Evolutionary conservation across 768 basidiomycete genomes (phyloP), one percentile per base, ranked within the genome.

Genomic region (Xerocomellus dryophilus): DNA sequence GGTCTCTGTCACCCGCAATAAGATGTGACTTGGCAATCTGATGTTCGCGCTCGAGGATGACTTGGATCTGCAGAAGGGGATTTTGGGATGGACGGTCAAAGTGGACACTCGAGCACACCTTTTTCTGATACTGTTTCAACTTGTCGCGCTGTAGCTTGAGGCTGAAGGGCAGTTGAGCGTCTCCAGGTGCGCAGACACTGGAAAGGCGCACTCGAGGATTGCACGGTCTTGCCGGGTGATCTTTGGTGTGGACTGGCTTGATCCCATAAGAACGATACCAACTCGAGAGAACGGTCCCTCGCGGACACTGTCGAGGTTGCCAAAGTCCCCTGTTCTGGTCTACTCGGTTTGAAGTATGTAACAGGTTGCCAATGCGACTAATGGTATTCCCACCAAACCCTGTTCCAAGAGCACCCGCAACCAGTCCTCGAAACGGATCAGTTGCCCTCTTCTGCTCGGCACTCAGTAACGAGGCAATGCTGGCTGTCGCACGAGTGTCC

Each of bases 101-200:
- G 53, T 20, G 46, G 27, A 39, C 29, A 20, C 32, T 23, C 21
- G 17, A 41, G 43, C 78, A 27, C 53, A 91, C 96, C 81, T 88
- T 88, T 77, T 86, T 92, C 81, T 96, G 97, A 66, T 98, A 99
- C 69, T 95, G 91, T 69, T 82, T 88, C 57, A 99, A 74, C 71
- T 95, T 98, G 74, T 99, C 97, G 32, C 97, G 81, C 70, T 99
- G 97, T 43, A 97, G 71, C 73, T 99, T 98, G 61, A 99, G 81
- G 68, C 96, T 98, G 70, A 29, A 66, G 47, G 50, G 17, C 25
- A 17, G 57, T 56, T 62, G 60, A 62, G 47, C 50, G 25, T 68
- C 49, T 59, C 55, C 57, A 57, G 44, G 47, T 50, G 11, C 35
- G 61, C 35, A 49, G 47, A 61, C 45, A 52, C 50, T 47, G 54